These are phyloP conservation scores for Colletotrichum lupini DNA, from an alignment of 2,329 filamentous ascomycete species.

Conservation along the genomic window DNA sequence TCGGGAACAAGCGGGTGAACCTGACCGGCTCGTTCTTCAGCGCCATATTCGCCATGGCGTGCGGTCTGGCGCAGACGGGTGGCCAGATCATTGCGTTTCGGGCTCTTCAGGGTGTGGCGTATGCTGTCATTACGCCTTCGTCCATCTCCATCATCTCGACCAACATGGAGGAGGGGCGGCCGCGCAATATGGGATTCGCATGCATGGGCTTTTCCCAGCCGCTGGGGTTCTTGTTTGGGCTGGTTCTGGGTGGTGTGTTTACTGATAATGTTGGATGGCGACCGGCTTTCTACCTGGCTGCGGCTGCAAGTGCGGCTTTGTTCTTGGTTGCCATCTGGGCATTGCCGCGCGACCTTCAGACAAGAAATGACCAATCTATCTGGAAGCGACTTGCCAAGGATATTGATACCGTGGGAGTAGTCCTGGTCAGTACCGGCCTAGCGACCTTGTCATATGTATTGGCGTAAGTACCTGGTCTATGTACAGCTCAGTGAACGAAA, in stretches of 20 bases:
- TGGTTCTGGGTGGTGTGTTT: conserved; percentile 18
- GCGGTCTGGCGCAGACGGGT: not conserved
- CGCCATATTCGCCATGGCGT: conserved; percentile 14
- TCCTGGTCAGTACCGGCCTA: not conserved
- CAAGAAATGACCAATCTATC: conserved; percentile 49
- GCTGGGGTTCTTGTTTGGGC: conserved; percentile 4
- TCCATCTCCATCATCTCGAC: conserved; percentile 19
- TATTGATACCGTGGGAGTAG: conserved; percentile 18
- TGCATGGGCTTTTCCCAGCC: conserved; percentile 31
- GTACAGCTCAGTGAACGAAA: conserved; percentile 49
- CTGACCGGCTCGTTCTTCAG: conserved; percentile 17
- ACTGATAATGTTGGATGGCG: conserved; percentile 18
- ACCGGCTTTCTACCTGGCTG: conserved; percentile 15
- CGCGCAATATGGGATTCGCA: conserved; percentile 47
- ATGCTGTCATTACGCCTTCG: conserved; percentile 15
- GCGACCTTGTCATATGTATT: conserved; percentile 12
- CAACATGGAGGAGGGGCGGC: conserved; percentile 6
- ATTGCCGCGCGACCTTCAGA: conserved; percentile 46
- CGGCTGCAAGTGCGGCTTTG: conserved; percentile 47
- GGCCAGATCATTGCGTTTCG: conserved; percentile 24
- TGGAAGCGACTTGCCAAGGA: conserved; percentile 5
- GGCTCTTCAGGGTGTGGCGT: conserved; percentile 17
- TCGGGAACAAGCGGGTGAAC: conserved; percentile 18
- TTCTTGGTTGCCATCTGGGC: conserved; percentile 52
- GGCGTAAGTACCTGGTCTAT: conserved; percentile 1